Base-by-base conservation (phyloP, 2,329 filamentous ascomycete species). In the Penicillium sp. region DNA sequence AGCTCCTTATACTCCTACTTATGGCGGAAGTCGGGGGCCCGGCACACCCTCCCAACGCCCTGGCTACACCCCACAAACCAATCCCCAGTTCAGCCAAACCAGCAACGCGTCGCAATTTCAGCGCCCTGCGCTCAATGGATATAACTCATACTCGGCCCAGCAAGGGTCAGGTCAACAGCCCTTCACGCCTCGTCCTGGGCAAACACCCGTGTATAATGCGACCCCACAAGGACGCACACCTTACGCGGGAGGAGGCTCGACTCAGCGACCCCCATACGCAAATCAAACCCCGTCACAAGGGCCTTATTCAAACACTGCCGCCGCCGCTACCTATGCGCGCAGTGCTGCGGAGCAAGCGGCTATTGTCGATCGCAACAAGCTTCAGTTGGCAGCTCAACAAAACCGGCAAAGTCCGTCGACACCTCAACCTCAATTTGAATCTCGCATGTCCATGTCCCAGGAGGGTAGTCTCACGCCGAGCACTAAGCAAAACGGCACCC, bases 51-150 rank as follows among this genome's bases (percentile, higher is more conserved):
- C 59, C 8, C 63, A 65, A 39, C 61, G 66, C 11, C 56, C 63
- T 17, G 54, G 50, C 10, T 67, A 61, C 41, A 45, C 57, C 33
- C 45, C 62, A 23, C 57, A 63, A 35, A 37, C 52, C 14, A 54
- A 42, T 7, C 52, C 56, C 10, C 60, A 61, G 44, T 67, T 59
- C 45, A 59, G 42, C 38, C 61, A 60, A 36, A 54, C 46, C 16
- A 59, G 50, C 33, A 60, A 61, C 31, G 55, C 59, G n/a, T 59
- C 58, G 29, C 66, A 64, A 41, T 66, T 65, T 42, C 66, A 68
- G 46, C 61, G 68, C 11, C 51, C 63, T 12, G 44, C 48, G 10
- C 57, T 57, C 33, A 69, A 68, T 34, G 64, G 64, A 31, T 63
- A 55, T 33, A 49, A 45, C 30, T 57, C 60, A 18, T 27, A 27